Evolutionary conservation across 805 yeast genomes (phyloP), one percentile per base, ranked within the genome.

Genomic region (Clavispora phyllophila): DNA sequence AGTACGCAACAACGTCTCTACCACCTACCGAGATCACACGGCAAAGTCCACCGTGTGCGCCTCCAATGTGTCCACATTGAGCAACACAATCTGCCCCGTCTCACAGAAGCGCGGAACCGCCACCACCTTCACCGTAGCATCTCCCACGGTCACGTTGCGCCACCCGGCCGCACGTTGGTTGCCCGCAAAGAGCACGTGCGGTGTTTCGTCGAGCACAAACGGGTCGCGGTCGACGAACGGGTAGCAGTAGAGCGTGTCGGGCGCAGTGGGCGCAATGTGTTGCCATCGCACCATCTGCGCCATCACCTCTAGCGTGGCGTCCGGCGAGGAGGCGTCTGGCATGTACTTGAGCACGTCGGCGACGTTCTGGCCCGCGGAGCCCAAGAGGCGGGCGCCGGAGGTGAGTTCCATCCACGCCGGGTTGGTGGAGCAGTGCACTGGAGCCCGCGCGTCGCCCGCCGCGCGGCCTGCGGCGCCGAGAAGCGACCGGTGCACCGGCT

Each of bases 181-280:
- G 0, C 96, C 98, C 3, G 79, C 87, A 53, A 87, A 79, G 56
- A 85, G 88, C 3, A 90, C 83, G 58, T 88, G 90, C 0, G 98
- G 98, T 14, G 86, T 78, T 54, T 86, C 87, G 9, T 66, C 66
- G n/a, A 93, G 66, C 2, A 81, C 69, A 60, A 91, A 88, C 3
- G 98, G 98, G 61, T 93, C 98, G 2, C 58, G 54, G 20, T 79
- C 78, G 9, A 75, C 74, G 55, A 73, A 90, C 1, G 99, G 97
- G 54, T 87, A 89, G 50, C 95, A 82, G 74, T 90, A 84, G 34
- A 93, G 65, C 0, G 99, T 93, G 56, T 93, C 98, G 0, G 99
- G 99, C 1, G 96, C 95, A 0, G 97, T 89, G 2, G 99, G 99
- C 0, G 87, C 81, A 19, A 87, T 70, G 56, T 87, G 87, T 55